Base-by-base conservation (phyloP, 2,329 filamentous ascomycete species). In the Simplicillium sp. region DNA sequence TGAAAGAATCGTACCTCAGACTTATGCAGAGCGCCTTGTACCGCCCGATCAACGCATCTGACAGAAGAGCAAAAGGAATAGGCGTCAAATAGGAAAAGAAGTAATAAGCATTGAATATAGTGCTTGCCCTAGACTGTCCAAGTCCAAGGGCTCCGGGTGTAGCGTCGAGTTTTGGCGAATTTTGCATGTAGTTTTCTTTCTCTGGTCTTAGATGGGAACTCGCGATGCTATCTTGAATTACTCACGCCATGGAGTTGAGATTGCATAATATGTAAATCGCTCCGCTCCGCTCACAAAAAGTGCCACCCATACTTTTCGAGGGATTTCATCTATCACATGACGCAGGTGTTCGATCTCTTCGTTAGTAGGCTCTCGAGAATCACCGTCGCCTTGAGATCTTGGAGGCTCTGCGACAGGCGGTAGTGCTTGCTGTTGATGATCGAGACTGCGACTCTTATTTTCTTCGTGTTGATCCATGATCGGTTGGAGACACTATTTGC, bases 31-130 rank as follows among this genome's bases (percentile, higher is more conserved):
- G 74, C 3, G 77, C 75, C 54, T 73, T 76, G 58, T 73, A 80
- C 49, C 77, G 73, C 41, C 77, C 77, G 13, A 77, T 61, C 54
- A 76, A 77, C 31, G 73, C 69, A 52, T 82, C 77, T 17, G 77
- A 74, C 41, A 80, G 54, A 41, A 76, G 70, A 37, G 74, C 77
- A 55, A 75, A 71, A 17, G 73, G 41, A 29, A 80, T 71, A 3
- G 77, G 76, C n/a, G 72, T 74, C 29, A 75, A 56, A 44, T 67
- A 72, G 13, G 60, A 59, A 41, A 65, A 62, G 34, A 73, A 58
- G 34, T 65, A 61, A 44, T 73, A 72, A 17, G 60, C 66, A 42
- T 69, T 71, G 37, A 60, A 62, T 7, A 75, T 59, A 5, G 56
- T 63, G 7, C 67, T 68, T 4, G 71, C 70, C 5, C 58, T 64